Percentiles rank a stretch among this genome's conserved stretches.
Evolutionary conservation across 441 rosid species (phyloP).

Genomic region (Pelargonium australe): DNA sequence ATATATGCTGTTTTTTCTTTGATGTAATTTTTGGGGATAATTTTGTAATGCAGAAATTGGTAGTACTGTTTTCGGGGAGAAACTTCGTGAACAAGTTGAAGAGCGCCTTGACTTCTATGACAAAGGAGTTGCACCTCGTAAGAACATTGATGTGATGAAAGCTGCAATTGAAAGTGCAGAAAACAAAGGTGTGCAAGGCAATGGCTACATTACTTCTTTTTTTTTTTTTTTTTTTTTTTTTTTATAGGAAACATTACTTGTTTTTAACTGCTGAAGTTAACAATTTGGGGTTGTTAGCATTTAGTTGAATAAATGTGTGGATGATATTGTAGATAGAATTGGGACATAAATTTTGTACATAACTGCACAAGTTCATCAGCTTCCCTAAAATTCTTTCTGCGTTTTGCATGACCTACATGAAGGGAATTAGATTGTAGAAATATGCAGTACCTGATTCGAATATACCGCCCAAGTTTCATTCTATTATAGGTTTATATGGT

Average conservation of each 20-base stretch:
- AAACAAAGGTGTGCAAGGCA: slow-evolving; percentile 42
- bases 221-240: too few relatives aligned
- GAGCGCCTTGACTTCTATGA: slow-evolving; percentile 91
- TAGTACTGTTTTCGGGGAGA: slow-evolving; percentile 69
- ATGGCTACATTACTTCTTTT: not conserved
- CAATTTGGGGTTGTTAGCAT: not conserved
- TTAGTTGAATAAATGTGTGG: not conserved
- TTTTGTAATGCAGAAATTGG: slow-evolving; percentile 41
- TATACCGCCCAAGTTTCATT: not conserved
- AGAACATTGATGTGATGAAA: slow-evolving; percentile 94
- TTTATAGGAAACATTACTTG: not conserved
- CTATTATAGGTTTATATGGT: slow-evolving; percentile 16
- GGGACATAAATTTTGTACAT: not conserved
- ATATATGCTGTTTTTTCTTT: not conserved
- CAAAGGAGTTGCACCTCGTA: slow-evolving; percentile 94
- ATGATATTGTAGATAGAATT: not conserved
- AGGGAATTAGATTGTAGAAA: not conserved
- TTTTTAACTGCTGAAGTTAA: not conserved
- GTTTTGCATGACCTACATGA: not conserved
- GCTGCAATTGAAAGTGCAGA: slow-evolving; percentile 53
- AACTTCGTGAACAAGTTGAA: slow-evolving; percentile 91
- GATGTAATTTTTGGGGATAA: not conserved
- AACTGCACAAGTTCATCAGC: not conserved
- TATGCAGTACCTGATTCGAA: not conserved
- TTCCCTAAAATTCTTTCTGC: not conserved